phyloP scores from a whole-genome alignment of 2,329 filamentous ascomycete species.

The Sclerotinia sclerotiorum region DNA sequence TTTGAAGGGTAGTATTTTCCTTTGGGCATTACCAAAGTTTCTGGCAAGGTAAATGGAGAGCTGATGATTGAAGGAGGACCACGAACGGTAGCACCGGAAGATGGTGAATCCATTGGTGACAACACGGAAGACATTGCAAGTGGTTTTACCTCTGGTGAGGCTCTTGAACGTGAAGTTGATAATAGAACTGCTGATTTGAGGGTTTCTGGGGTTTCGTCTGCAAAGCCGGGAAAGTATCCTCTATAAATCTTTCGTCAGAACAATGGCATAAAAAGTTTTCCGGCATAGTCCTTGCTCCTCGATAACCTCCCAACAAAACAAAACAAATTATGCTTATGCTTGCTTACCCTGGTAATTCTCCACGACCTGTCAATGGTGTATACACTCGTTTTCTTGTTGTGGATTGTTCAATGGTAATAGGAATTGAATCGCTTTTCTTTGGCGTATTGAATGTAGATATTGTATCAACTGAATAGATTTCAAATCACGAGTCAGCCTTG shows the following conservation, averaged over 20 bases:
- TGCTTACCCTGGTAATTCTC: slow-evolving; percentile 53
- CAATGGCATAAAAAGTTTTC: background rate
- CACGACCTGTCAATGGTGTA: slow-evolving; percentile 53
- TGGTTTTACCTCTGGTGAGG: slow-evolving; percentile 41
- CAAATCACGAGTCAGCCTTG: slow-evolving; percentile 10
- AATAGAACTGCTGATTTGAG: slow-evolving; percentile 29
- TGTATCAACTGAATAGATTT: slow-evolving; percentile 24
- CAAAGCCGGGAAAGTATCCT: slow-evolving; percentile 61
- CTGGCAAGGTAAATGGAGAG: slow-evolving; percentile 25
- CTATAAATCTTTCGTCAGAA: slow-evolving; percentile 41
- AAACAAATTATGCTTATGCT: slow-evolving; percentile 42
- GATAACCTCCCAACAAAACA: background rate
- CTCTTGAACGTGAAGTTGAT: slow-evolving; percentile 23
- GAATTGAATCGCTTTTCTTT: slow-evolving; percentile 52
- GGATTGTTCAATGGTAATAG: slow-evolving; percentile 53
- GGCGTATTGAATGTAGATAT: slow-evolving; percentile 27
- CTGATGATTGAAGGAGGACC: slow-evolving; percentile 20
- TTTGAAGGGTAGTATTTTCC: slow-evolving; percentile 66
- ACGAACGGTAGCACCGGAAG: slow-evolving; percentile 21
- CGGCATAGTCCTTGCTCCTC: background rate
- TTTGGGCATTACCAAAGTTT: slow-evolving; percentile 47
- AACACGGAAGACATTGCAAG: slow-evolving; percentile 33
- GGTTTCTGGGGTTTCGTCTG: slow-evolving; percentile 48
- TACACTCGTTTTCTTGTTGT: slow-evolving; percentile 47
- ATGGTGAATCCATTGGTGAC: slow-evolving; percentile 21